A percentile compares a stretch with the other conserved stretches of the same genome.
Evolutionary conservation across 108 stramenopile species (phyloP).

Genomic region (Discostella stelligeroides): DNA sequence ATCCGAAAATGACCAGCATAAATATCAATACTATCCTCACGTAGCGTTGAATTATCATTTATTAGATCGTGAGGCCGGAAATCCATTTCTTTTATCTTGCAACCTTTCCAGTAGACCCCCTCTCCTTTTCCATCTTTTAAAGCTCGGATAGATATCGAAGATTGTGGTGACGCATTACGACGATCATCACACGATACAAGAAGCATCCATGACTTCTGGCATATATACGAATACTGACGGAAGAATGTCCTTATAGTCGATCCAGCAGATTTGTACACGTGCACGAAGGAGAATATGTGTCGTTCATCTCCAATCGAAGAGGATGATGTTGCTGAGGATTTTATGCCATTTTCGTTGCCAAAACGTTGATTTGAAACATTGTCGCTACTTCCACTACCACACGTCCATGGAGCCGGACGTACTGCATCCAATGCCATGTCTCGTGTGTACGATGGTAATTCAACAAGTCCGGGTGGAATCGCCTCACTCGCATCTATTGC

Average conservation of each 20-base stretch:
- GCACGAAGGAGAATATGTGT: slow-evolving; percentile 54
- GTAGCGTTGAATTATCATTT: too few relatives aligned
- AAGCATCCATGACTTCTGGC: slow-evolving; percentile 42
- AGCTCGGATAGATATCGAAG: slow-evolving; percentile 11
- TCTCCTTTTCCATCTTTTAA: too few relatives aligned
- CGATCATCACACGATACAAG: slow-evolving; percentile 17
- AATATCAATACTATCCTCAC: slow-evolving; percentile 48
- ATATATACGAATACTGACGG: slow-evolving; percentile 37
- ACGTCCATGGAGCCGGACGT: slow-evolving; percentile 36
- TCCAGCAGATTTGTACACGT: slow-evolving; percentile 69
- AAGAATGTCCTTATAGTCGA: slow-evolving; percentile 57
- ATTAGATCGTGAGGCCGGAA: too few relatives aligned
- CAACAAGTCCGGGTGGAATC: too few relatives aligned
- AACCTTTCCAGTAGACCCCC: slow-evolving; percentile 26
- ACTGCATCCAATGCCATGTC: slow-evolving; percentile 22
- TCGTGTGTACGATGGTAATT: slow-evolving; percentile 18
- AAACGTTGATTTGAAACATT: slow-evolving; percentile 25
- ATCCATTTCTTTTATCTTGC: slow-evolving; percentile 19
- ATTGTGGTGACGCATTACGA: too few relatives aligned
- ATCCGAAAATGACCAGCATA: slow-evolving; percentile 56
- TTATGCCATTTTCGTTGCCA: too few relatives aligned
- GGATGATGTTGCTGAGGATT: too few relatives aligned
- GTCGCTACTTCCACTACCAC: slow-evolving; percentile 27
- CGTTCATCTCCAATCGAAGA: too few relatives aligned
- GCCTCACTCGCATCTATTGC: too few relatives aligned